Evolutionary conservation across 129 eudicot species (phyloP).

Genomic region (Arctium minus): DNA sequence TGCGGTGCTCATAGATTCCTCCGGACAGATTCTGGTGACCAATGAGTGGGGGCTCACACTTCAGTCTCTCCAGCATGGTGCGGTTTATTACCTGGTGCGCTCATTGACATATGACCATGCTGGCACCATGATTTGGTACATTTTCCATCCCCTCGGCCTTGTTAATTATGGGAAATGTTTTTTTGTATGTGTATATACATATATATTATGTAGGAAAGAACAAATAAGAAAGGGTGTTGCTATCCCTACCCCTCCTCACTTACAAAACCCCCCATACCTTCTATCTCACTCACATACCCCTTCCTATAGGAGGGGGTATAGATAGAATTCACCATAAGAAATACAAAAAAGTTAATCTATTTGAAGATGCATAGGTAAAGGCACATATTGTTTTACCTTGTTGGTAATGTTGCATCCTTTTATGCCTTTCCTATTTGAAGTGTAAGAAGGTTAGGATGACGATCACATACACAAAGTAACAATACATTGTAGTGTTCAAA

Average conservation of each 20-base stretch:
- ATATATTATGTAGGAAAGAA: too few species aligned
- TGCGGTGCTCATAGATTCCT: slow-evolving; percentile 54
- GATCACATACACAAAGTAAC: neutral
- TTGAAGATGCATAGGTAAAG: too few species aligned
- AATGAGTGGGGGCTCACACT: slow-evolving; percentile 83
- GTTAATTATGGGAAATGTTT: neutral
- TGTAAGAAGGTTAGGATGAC: neutral
- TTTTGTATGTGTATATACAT: too few species aligned
- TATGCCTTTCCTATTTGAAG: neutral
- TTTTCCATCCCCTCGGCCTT: neutral
- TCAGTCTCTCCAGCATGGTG: slow-evolving; percentile 75
- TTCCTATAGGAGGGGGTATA: too few species aligned
- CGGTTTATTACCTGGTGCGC: slow-evolving; percentile 63
- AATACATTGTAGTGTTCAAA: too few species aligned
- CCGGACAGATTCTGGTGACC: slow-evolving; percentile 71
- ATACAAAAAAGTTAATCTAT: too few species aligned
- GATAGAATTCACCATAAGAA: too few species aligned
- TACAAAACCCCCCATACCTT: too few species aligned
- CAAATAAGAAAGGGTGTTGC: too few species aligned
- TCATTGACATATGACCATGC: slow-evolving; percentile 30
- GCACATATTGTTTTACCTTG: too few species aligned
- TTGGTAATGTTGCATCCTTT: neutral
- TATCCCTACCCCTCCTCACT: too few species aligned
- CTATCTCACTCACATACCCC: too few species aligned
- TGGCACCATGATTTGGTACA: slow-evolving; percentile 49